Evolutionary conservation across 805 yeast genomes (phyloP).

Genomic region (Candida broadrunensis): DNA sequence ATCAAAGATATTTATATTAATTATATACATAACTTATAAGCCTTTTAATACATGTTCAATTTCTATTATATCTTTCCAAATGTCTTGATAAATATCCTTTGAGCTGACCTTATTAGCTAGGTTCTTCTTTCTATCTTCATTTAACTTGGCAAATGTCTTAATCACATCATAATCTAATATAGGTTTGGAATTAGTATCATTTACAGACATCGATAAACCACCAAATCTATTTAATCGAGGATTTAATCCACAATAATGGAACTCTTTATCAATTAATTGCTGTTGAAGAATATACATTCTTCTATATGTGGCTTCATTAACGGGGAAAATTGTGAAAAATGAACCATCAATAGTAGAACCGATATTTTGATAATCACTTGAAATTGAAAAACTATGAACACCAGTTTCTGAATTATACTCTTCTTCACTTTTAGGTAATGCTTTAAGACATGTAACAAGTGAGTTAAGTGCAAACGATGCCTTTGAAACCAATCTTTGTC

Average conservation of each 20-base stretch:
- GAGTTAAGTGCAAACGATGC: slow-evolving; percentile 71
- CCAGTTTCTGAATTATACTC: slow-evolving; percentile 19
- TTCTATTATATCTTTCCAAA: slow-evolving; percentile 67
- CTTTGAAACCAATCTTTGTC: slow-evolving; percentile 68
- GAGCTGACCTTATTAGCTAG: slow-evolving; percentile 56
- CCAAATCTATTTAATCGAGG: slow-evolving; percentile 64
- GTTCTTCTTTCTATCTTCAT: slow-evolving; percentile 53
- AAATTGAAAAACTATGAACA: slow-evolving; percentile 16
- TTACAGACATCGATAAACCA: slow-evolving; percentile 33
- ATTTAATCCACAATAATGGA: slow-evolving; percentile 74
- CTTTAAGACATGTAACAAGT: slow-evolving; percentile 51
- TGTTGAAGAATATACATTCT: slow-evolving; percentile 83
- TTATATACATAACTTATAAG: background rate
- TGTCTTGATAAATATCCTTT: slow-evolving; percentile 53
- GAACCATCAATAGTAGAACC: slow-evolving; percentile 83
- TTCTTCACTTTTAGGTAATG: slow-evolving; percentile 38
- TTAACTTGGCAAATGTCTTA: slow-evolving; percentile 49
- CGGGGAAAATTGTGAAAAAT: slow-evolving; percentile 67
- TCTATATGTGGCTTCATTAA: slow-evolving; percentile 73
- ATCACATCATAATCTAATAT: slow-evolving; percentile 63
- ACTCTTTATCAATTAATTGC: slow-evolving; percentile 76
- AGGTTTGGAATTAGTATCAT: slow-evolving; percentile 51
- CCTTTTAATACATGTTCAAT: slow-evolving; percentile 38
- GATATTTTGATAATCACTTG: slow-evolving; percentile 52
- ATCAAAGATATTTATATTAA: no score